Evolutionary conservation across 2,329 filamentous ascomycete species (phyloP), one percentile per base, ranked within the genome.

Genomic region (Elsinoe perseae): DNA sequence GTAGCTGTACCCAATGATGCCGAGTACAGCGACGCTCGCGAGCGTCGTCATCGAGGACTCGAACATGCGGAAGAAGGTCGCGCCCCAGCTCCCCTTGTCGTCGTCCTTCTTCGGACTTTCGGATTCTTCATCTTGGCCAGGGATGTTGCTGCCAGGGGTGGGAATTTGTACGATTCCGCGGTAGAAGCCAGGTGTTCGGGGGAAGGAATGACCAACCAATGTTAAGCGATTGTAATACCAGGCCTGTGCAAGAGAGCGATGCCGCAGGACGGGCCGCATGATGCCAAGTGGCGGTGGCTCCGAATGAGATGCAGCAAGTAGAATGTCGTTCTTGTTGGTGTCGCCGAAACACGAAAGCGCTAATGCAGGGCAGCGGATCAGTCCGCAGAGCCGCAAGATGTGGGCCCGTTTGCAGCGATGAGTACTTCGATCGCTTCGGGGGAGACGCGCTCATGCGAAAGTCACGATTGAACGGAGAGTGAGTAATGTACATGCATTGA

Each of bases 1-100:
- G 64, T 76, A 75, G 38, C 69, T 73, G 64, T 76, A 77, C 25
- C 74, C 73, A 32, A 75, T 58, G 3, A 61, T 30, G 12, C 59
- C 56, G 7, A 56, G 50, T 12, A 58, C 57, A 8, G 56, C 56
- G 9, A 57, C 56, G 10, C 44, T 54, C n/a, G 56, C 56, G n/a
- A 57, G 48, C 4, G 74, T 76, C 9, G 74, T 76, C 42, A 69
- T 66, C 5, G 73, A 72, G 50, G 70, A 67, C 58, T 76, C 74
- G 60, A 75, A 73, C 73, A 75, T 75, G 61, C 75, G 75, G 63
- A 68, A 73, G 0, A 64, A 66, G 5, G 72, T 74, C 2, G 32
- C 20, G 10, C 42, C 36, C 53, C 53, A 56, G n/a, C 53, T 27
- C 18, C 34, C 20, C 40, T 34, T 48, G 23, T 55, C 52, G 16